Evolutionary conservation across 805 yeast species (phyloP), one percentile per base, ranked within the genome.

Genomic region (Priceomyces melissophilus): DNA sequence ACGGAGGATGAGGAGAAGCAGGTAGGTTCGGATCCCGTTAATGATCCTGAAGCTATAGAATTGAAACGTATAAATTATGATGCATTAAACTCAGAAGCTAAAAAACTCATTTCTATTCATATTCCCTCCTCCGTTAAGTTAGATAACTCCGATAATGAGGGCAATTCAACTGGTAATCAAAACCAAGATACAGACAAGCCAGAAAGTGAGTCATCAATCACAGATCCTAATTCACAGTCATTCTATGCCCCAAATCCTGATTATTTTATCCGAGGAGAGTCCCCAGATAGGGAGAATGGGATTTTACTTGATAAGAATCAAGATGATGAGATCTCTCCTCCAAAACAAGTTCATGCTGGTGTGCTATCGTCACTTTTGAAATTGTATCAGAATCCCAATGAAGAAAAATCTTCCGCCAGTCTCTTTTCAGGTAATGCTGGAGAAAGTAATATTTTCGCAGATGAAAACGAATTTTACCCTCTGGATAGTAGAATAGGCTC

Each of bases 331-430:
- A 54, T 70, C 11, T 61, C 65, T 5, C 71, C 69, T 1, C 72
- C 71, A 1, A 68, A 73, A 32, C 76, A 75, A 39, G 90, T 87
- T 10, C 84, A 84, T 50, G 89, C 89, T 17, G 96, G 97, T 60
- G 91, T 89, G 12, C 71, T 89, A 23, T 86, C 96, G 0, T 79
- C 91, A 1, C 70, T 89, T 46, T 69, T 89, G 47, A 75, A 81
- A 45, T 67, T 89, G 36, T 88, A 89, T 55, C 83, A 80, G 46
- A 67, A 72, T 52, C 73, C 63, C 3, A 57, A 57, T 17, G 64
- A 54, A 11, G 47, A 43, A 31, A 58, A 58, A 43, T 60, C 67
- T 1, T 35, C 57, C 8, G 39, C 55, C 16, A 56, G 64, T 23
- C 39, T 64, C 26, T 47, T 53, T 10, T 53, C 67, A 12, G 45